phyloP scores from a whole-genome alignment of 352 stramenopile species.

The Phytophthora lateralis region DNA sequence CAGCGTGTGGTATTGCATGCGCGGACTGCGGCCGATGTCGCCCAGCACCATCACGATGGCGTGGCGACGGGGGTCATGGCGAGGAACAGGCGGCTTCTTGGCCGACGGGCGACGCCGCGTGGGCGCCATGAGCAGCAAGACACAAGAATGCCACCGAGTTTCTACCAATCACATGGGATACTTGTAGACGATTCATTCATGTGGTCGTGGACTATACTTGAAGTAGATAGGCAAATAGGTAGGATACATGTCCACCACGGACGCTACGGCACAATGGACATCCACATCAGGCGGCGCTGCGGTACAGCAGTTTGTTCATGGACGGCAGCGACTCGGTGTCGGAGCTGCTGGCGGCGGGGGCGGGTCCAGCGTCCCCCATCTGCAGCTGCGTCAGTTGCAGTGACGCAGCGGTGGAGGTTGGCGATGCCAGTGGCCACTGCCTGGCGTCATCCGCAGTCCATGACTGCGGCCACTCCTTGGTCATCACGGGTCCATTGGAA shows the following conservation, averaged over 20 bases:
- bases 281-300: constrained; percentile 23
- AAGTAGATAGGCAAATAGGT: constrained; percentile 31
- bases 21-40: constrained; percentile 95
- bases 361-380: constrained; percentile 9
- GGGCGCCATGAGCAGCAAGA: constrained; percentile 8
- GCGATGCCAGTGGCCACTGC: constrained; percentile 29
- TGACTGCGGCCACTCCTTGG: constrained; percentile 24
- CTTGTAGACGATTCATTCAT: constrained; percentile 7
- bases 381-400: constrained; percentile 24
- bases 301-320: constrained; percentile 66
- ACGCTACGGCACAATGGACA: constrained; percentile 12
- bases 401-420: constrained; percentile 24
- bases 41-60: constrained; percentile 94
- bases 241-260: constrained; percentile 35
- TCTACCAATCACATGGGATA: constrained; percentile 24
- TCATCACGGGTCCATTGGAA: constrained; percentile 3
- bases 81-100: constrained; percentile 25
- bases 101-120: constrained; percentile 16
- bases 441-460: constrained; percentile 28
- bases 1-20: constrained; percentile 99
- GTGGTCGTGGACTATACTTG: constrained; percentile 13
- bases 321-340: constrained; percentile 60
- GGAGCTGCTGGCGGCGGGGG: not conserved
- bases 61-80: constrained; percentile 42
- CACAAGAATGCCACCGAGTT: constrained; percentile 8